Conservation (phyloP, 1,284 basidiomycete species). For the Cystobasidiaceae sp. region DNA sequence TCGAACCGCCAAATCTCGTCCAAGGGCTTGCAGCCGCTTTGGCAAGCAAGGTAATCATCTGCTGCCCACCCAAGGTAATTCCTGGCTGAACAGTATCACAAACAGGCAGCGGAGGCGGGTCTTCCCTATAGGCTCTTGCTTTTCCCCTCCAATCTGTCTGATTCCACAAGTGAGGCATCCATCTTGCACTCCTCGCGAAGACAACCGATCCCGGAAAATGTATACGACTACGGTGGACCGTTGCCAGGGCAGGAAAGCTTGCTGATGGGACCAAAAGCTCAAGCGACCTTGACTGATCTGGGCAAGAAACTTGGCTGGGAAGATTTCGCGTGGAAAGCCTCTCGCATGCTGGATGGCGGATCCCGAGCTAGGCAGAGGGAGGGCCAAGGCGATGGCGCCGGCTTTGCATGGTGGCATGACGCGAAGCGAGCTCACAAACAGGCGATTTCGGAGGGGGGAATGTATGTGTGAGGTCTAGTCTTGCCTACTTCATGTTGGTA, state of each 20-base stretch:
- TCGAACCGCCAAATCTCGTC: conserved; percentile 23
- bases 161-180: neutral
- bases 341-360: neutral
- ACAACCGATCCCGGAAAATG: conserved; percentile 4
- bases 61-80: no score
- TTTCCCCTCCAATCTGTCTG: conserved; percentile 13
- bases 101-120: neutral
- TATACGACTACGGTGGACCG: conserved; percentile 29
- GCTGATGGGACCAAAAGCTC: neutral
- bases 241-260: neutral
- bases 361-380: neutral
- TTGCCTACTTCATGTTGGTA: neutral
- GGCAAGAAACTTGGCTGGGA: neutral
- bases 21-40: conserved; percentile 9
- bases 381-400: neutral
- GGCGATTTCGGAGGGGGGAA: conserved; percentile 21
- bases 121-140: neutral
- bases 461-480: neutral
- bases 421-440: neutral
- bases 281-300: neutral
- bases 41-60: conserved; percentile 12
- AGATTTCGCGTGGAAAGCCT: conserved; percentile 3
- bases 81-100: no score
- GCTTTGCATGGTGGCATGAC: conserved; percentile 28
- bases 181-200: neutral